phyloP scores from a whole-genome alignment of 768 basidiomycete genomes.

The Xerocomellus amylosporus region DNA sequence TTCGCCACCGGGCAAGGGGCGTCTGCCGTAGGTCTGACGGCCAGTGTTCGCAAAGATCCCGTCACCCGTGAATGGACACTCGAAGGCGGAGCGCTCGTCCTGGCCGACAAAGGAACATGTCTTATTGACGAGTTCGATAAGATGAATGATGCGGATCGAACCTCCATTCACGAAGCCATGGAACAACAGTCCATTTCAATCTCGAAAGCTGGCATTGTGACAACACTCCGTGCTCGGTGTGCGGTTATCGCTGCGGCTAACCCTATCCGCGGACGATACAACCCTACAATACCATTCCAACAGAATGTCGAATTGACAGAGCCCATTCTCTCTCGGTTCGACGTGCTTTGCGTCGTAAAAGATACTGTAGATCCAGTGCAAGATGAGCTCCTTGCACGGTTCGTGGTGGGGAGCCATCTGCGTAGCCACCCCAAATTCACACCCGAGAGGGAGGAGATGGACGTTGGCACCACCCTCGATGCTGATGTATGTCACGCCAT shows the following conservation, averaged over 20 bases:
- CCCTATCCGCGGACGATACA: slow-evolving; percentile 95
- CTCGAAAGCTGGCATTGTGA: slow-evolving; percentile 97
- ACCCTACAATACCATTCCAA: slow-evolving; percentile 96
- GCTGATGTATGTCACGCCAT: slow-evolving; percentile 69
- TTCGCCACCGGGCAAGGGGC: slow-evolving; percentile 99
- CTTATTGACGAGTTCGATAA: slow-evolving; percentile 99
- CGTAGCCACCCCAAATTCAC: slow-evolving; percentile 94
- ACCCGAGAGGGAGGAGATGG: slow-evolving; percentile 83
- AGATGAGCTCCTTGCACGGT: slow-evolving; percentile 93
- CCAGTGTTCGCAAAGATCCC: slow-evolving; percentile 98
- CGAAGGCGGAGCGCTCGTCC: slow-evolving; percentile 96
- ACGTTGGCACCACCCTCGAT: slow-evolving; percentile 85
- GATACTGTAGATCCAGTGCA: slow-evolving; percentile 95
- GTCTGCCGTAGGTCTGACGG: slow-evolving; percentile 96
- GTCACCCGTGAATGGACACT: slow-evolving; percentile 98
- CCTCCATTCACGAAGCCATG: slow-evolving; percentile 99
- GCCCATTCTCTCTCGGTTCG: slow-evolving; percentile 96
- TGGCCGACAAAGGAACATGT: slow-evolving; percentile 97
- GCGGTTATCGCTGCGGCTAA: slow-evolving; percentile 98
- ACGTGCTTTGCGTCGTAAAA: slow-evolving; percentile 97
- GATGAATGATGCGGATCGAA: slow-evolving; percentile 98
- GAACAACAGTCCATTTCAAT: slow-evolving; percentile 99
- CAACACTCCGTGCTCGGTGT: slow-evolving; percentile 95
- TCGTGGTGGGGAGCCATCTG: slow-evolving; percentile 96
- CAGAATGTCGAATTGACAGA: slow-evolving; percentile 99